Evolutionary conservation across 2,329 filamentous ascomycete genomes (phyloP), one percentile per base, ranked within the genome.

Genomic region (Nigrospora sphaerica): DNA sequence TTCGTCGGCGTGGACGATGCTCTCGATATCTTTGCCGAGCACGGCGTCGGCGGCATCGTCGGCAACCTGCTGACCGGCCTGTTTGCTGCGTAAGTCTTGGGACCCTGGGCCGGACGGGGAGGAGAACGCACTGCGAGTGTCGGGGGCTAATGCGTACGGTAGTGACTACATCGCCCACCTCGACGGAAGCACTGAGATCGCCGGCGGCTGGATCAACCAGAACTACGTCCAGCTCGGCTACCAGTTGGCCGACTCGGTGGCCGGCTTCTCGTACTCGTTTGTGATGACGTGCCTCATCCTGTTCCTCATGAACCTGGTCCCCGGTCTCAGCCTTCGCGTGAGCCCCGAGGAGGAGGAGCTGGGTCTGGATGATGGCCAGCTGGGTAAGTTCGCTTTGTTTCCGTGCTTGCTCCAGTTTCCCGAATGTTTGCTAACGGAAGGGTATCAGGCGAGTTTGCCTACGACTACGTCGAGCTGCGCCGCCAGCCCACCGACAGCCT

Each of bases 1-100:
- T 45, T 76, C 42, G 74, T 95, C 60, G 82, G 82, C 52, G 83
- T 95, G 46, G 89, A 95, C 57, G 89, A 95, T 62, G 85, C 86
- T 6, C 86, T 95, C 67, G 89, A 95, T 71, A 83, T 95, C 59
- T 93, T 95, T 68, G 89, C 89, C 55, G 88, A 93, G 68, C 89
- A 95, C 78, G 88, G 80, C 59, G 71, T 95, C 52, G 88, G 89
- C 42, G 89, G 89, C 54, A 88, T 93, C 54, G 75, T 85, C 48
- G 89, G 89, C 43, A 86, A 95, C 57, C 67, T 90, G 49, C 74
- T 88, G 67, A 92, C 88, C 47, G 87, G 83, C 52, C 69, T 92
- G 52, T 89, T 92, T 61, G 86, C 80, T 55, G 81, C 85, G 75
- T 80, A 65, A 62, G 75, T 72, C 14, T 2, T 10, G 4, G 7